Conservation (phyloP, 768 basidiomycete genomes). For the Suillus americanus region DNA sequence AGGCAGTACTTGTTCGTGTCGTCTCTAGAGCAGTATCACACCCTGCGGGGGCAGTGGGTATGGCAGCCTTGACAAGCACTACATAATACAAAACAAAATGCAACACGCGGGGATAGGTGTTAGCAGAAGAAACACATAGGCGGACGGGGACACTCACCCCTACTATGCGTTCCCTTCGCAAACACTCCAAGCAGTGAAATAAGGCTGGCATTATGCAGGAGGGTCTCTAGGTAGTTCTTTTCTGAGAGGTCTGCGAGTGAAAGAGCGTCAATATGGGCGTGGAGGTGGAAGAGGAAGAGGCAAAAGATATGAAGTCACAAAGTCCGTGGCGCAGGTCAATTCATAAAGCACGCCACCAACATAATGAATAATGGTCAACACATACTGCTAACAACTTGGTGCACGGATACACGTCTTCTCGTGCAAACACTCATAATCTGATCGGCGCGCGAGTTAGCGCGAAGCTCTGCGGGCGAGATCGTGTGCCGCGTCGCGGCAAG, state of each 20-base stretch:
- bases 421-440: slow-evolving; percentile 73
- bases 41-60: slow-evolving; percentile 26
- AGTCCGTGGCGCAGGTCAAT: background rate
- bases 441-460: slow-evolving; percentile 56
- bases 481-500: slow-evolving; percentile 80
- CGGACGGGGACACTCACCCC: slow-evolving; percentile 44
- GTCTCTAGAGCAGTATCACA: background rate
- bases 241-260: slow-evolving; percentile 69
- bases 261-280: slow-evolving; percentile 2
- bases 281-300: background rate
- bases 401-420: slow-evolving; percentile 68
- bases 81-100: background rate
- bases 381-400: slow-evolving; percentile 79
- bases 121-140: background rate
- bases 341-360: background rate
- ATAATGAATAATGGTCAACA: slow-evolving; percentile 9
- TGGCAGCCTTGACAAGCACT: slow-evolving; percentile 58
- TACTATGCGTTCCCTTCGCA: slow-evolving; percentile 68
- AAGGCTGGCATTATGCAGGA: slow-evolving; percentile 63
- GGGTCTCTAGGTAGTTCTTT: slow-evolving; percentile 72
- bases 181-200: slow-evolving; percentile 65
- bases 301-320: background rate
- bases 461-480: slow-evolving; percentile 57
- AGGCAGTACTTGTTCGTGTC: slow-evolving; percentile 28
- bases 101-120: background rate